A percentile compares a stretch with the other conserved stretches of the same genome.
Evolutionary conservation across 2,329 filamentous ascomycete genomes (phyloP).

Genomic region (Dothistroma pini): DNA sequence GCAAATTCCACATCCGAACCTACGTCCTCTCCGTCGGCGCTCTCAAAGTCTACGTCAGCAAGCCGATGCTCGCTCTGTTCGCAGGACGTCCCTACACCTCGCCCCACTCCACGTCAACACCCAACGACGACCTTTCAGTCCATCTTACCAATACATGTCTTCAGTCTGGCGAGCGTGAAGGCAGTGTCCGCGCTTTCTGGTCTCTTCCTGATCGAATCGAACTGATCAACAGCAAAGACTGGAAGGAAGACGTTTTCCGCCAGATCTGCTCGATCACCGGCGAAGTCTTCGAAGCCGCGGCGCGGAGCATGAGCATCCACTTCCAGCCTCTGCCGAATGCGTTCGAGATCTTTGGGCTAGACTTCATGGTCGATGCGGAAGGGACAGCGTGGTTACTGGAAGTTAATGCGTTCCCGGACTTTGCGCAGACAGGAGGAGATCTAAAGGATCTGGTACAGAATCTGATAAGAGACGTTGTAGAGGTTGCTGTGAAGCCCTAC

Average conservation of each 20-base stretch:
- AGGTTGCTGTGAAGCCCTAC: slow-evolving; percentile 64
- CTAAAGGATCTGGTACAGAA: slow-evolving; percentile 68
- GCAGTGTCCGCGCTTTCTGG: slow-evolving; percentile 73
- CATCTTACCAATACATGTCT: slow-evolving; percentile 97
- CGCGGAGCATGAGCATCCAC: slow-evolving; percentile 77
- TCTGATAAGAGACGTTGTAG: slow-evolving; percentile 72
- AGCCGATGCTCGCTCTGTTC: slow-evolving; percentile 88
- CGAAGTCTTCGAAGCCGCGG: slow-evolving; percentile 82
- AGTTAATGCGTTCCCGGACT: slow-evolving; percentile 95
- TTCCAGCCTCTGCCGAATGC: slow-evolving; percentile 86
- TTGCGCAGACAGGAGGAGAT: slow-evolving; percentile 80
- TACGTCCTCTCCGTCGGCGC: slow-evolving; percentile 82
- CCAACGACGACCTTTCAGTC: slow-evolving; percentile 58
- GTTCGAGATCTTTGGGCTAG: slow-evolving; percentile 88
- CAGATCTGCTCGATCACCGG: slow-evolving; percentile 73
- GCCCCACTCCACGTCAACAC: slow-evolving; percentile 49
- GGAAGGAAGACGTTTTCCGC: slow-evolving; percentile 61
- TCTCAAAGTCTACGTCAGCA: slow-evolving; percentile 80
- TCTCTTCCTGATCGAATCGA: slow-evolving; percentile 49
- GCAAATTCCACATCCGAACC: slow-evolving; percentile 92
- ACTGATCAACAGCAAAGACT: slow-evolving; percentile 32
- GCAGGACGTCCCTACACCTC: slow-evolving; percentile 68
- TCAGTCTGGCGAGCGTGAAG: slow-evolving; percentile 58
- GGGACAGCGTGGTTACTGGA: slow-evolving; percentile 75
- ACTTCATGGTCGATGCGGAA: slow-evolving; percentile 73